Conservation (phyloP, 441 rosid genomes). For the Populus hybrid region DNA sequence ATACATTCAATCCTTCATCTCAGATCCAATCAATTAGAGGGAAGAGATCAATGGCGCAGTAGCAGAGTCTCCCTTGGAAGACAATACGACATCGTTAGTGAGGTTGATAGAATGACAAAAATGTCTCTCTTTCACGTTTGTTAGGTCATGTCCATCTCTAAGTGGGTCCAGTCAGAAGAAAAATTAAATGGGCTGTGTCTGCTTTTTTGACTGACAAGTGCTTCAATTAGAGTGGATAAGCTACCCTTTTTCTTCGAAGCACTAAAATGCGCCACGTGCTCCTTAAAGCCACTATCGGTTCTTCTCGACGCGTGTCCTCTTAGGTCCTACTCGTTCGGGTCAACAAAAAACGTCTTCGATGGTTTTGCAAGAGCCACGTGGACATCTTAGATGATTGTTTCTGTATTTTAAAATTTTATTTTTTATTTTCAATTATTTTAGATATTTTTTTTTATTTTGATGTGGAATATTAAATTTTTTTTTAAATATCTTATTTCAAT, state of each 20-base stretch:
- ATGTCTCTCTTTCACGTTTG: neutral
- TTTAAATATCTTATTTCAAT: too few species aligned
- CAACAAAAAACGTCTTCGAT: conserved; percentile 5
- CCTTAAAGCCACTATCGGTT: neutral
- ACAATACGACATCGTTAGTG: neutral
- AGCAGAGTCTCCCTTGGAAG: neutral
- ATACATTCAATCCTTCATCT: too few species aligned
- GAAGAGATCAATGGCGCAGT: too few species aligned
- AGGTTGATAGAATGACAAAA: neutral
- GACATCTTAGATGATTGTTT: too few species aligned
- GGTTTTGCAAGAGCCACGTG: neutral
- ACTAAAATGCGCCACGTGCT: conserved; percentile 12
- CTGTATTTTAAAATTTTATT: too few species aligned
- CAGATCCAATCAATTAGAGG: too few species aligned
- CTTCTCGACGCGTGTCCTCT: conserved; percentile 10
- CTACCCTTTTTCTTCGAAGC: neutral
- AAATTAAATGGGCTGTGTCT: neutral
- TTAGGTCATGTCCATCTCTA: neutral
- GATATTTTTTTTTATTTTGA: too few species aligned
- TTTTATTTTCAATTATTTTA: too few species aligned
- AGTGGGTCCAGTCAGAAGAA: neutral
- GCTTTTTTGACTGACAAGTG: conserved; percentile 7
- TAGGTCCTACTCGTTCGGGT: neutral
- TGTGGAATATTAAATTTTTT: too few species aligned
- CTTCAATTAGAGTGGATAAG: conserved; percentile 10